These are phyloP conservation scores for Cyclotella atomus DNA, from an alignment of 108 stramenopile genomes.

Conservation along the genomic window DNA sequence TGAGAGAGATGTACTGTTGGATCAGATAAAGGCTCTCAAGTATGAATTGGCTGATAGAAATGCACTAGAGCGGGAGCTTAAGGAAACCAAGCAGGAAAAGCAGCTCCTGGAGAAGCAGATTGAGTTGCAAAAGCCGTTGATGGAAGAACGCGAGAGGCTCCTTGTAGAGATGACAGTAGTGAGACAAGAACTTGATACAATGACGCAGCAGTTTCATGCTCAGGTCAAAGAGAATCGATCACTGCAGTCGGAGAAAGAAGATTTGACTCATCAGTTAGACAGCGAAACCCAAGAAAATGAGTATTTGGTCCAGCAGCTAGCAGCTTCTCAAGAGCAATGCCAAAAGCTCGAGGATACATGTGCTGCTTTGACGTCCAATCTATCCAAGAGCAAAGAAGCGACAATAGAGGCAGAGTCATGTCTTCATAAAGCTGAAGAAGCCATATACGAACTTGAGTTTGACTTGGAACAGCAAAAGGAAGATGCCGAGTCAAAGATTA, in stretches of 20 bases:
- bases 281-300: constrained; percentile 12
- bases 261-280: constrained; percentile 1
- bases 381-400: constrained; percentile 19
- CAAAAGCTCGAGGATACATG: constrained; percentile 12
- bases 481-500: not conserved
- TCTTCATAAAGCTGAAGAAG: constrained; percentile 26
- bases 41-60: constrained; percentile 35
- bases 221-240: constrained; percentile 7
- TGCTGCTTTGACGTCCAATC: constrained; percentile 15
- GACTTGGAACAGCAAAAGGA: constrained; percentile 18
- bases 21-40: constrained; percentile 37
- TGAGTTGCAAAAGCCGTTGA: constrained; percentile 27
- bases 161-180: constrained; percentile 25
- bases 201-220: constrained; percentile 9
- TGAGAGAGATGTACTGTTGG: constrained; percentile 29
- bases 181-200: constrained; percentile 12
- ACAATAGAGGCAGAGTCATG: constrained; percentile 14
- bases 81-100: constrained; percentile 10
- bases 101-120: constrained; percentile 17
- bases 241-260: constrained; percentile 16
- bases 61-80: constrained; percentile 26
- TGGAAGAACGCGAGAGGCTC: constrained; percentile 29
- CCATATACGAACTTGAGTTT: constrained; percentile 27
- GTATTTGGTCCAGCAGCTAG: constrained; percentile 5
- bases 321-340: constrained; percentile 9